Evolutionary conservation across 306 rosid genomes (phyloP), one percentile per base, ranked within the genome.

Genomic region (Ceratonia siliqua): DNA sequence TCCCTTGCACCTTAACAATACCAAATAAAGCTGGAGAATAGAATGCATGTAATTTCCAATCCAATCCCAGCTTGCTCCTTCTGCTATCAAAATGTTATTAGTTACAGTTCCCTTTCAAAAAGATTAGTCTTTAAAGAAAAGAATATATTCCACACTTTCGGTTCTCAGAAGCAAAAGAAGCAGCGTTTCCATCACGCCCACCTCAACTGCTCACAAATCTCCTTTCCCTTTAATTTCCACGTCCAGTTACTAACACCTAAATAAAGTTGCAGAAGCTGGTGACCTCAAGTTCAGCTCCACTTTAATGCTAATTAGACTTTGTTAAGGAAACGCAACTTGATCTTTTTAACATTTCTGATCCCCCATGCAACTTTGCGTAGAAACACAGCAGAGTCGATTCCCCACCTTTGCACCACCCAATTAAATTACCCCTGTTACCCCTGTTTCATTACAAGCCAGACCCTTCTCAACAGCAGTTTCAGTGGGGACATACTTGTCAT

Each of bases 81-180:
- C 22, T 21, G 20, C 55, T 27, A 22, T 66, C 24, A 18, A 24
- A 8, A 57, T 45, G 57, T 27, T 32, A 45, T 27, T 32, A 45
- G 41, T 25, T 6, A 21, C 38, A 13, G 0, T 43, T 43, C 45
- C 11, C 62, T 15, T 10, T 33, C 17, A 74, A 57, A 68, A 62
- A 73, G 56, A 43, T 25, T 6, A 27, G 58, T 77, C 28, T 32
- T 28, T 53, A 30, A 15, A 48, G 62, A 39, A 43, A 81, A 45
- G 83, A 22, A 79, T 62, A 83, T 77, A 86, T 80, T 74, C 85
- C 80, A 9, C 41, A 71, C 81, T 72, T 69, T 64, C 75, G 79
- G 46, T 18, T 3, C 4, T 3, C 14, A 50, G 30, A 49, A 24
- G 41, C 49, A 58, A n/a, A n/a, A 28, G 3, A 58, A 25, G 15